Evolutionary conservation across 345 rosid species (phyloP).

Genomic region (Microcos paniculata): DNA sequence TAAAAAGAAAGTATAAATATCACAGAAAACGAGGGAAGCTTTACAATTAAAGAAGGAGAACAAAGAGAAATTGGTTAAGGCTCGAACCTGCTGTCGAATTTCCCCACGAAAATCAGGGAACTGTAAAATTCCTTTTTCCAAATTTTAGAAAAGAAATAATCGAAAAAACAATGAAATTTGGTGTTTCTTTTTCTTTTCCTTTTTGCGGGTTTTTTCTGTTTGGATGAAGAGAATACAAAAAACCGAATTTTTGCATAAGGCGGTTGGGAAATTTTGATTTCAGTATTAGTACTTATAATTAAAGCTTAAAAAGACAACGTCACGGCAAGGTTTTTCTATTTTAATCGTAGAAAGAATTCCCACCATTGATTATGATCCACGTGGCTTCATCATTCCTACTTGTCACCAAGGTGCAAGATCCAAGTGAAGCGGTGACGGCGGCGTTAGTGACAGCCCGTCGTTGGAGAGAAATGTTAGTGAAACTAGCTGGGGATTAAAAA

Average conservation of each 20-base stretch:
- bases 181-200: too few species aligned
- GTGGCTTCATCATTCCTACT: background rate
- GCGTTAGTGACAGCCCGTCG: background rate
- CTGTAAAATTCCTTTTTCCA: background rate
- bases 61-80: background rate
- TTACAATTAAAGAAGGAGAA: background rate
- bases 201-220: background rate
- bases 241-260: background rate
- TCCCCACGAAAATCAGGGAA: background rate
- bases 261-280: conserved; percentile 9
- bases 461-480: background rate
- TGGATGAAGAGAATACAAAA: background rate
- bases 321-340: background rate
- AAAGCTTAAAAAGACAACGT: background rate
- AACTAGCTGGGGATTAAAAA: too few species aligned
- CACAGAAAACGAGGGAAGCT: background rate
- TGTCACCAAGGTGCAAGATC: background rate
- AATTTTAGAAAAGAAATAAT: background rate
- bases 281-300: too few species aligned
- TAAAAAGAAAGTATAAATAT: background rate
- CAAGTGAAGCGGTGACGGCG: background rate
- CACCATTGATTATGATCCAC: background rate
- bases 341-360: background rate
- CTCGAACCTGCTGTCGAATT: conserved; percentile 7
- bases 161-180: too few species aligned